Percentiles rank a stretch among this genome's conserved stretches.
phyloP scores from a whole-genome alignment of 805 yeast species.

The Hyphopichia homilentoma region DNA sequence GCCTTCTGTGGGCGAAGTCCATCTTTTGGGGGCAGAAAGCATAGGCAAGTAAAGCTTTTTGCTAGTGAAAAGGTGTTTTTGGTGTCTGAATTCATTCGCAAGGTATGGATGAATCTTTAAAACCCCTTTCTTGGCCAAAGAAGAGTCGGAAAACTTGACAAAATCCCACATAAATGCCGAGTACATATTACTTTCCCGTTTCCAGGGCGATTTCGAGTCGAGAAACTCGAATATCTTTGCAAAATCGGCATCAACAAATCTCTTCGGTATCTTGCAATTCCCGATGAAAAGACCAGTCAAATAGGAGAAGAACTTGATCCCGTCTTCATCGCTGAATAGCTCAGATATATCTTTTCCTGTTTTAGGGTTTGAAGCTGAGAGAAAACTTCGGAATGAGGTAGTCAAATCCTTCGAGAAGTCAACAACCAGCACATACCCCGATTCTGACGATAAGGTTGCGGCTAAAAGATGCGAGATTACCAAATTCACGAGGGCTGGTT shows the following conservation, averaged over 20 bases:
- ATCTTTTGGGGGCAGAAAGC: conserved; percentile 34
- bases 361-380: no score
- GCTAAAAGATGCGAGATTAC: no score
- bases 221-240: no score
- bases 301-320: conserved; percentile 8
- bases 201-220: no score
- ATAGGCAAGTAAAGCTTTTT: conserved; percentile 29
- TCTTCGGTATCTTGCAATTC: conserved; percentile 12
- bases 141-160: not conserved
- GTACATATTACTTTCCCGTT: no score
- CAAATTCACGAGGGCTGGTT: no score
- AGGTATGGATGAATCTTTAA: conserved; percentile 22
- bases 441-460: no score
- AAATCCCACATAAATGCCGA: conserved; percentile 10
- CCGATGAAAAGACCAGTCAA: conserved; percentile 14
- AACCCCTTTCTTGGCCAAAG: conserved; percentile 12
- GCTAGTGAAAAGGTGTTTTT: conserved; percentile 7
- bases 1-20: conserved; percentile 31
- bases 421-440: no score
- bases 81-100: conserved; percentile 9
- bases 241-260: no score
- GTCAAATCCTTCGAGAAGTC: no score
- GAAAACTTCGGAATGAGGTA: no score
- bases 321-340: conserved; percentile 1
- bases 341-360: not conserved